A percentile compares a stretch with the other conserved stretches of the same genome.
Conservation (phyloP, 2,329 filamentous ascomycete genomes). For the Teratosphaeriaceae sp. region DNA sequence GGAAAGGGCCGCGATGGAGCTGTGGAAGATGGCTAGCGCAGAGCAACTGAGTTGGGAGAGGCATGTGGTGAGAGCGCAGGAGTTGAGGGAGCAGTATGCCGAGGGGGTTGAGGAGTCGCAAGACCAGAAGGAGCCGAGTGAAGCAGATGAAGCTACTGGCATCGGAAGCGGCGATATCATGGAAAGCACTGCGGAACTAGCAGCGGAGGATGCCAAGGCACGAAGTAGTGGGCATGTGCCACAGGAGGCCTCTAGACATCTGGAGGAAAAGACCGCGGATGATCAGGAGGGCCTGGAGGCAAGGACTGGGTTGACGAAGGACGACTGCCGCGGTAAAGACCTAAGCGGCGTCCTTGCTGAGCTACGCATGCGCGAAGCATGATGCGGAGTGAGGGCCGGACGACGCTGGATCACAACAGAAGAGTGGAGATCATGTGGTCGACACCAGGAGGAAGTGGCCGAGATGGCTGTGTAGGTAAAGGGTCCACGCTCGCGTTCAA, state of each 20-base stretch:
- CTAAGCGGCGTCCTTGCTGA: background rate
- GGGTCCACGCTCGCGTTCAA: too few species aligned
- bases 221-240: too few species aligned
- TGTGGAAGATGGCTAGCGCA: constrained; percentile 17
- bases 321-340: background rate
- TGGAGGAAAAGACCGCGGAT: background rate
- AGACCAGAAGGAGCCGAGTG: background rate
- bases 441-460: too few species aligned
- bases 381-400: too few species aligned
- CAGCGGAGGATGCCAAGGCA: background rate
- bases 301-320: background rate
- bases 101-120: background rate
- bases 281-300: background rate
- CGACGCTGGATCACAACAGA: too few species aligned
- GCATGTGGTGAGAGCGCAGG: background rate
- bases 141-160: background rate
- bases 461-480: too few species aligned
- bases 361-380: too few species aligned
- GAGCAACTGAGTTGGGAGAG: constrained; percentile 16
- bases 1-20: constrained; percentile 14
- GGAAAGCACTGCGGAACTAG: background rate
- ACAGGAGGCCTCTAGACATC: too few species aligned
- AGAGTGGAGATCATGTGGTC: too few species aligned
- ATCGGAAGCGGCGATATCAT: background rate
- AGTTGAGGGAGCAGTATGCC: background rate